Base-by-base conservation (phyloP, 805 yeast species). In the Wickerhamomyces hampshirensis region DNA sequence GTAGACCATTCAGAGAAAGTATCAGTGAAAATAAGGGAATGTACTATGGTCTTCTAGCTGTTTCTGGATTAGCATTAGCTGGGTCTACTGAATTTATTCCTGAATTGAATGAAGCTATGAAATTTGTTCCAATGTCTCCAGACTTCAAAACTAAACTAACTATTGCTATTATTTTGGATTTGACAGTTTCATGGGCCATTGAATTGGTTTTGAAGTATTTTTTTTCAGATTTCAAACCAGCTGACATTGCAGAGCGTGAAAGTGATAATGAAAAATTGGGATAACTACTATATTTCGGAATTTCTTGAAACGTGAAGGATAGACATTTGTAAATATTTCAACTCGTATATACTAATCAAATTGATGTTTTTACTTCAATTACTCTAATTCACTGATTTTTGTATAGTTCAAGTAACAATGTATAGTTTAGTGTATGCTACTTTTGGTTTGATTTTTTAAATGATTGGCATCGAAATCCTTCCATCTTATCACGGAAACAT, bases 11-110 rank as follows among this genome's bases (percentile, higher is more conserved):
- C 69, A 82, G 95, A 60, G 96, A 93, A 65, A 77, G 86, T 39
- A 83, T 93, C 51, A 70, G 69, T 36, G 95, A 84, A 60, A 93
- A 93, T 66, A 84, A 81, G 63, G 98, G 97, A 47, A 93, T 93
- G 98, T 91, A 83, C 66, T 91, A 86, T 51, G 98, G 98, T 17
- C 71, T 93, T 39, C 58, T 91, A 26, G 96, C 96, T 48, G 97
- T 91, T 47, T 83, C 95, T 17, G 86, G 75, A 28, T 71, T 93
- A 53, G 95, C 97, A 2, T 62, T 93, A 39, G 73, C 91, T 9
- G 96, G 98, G 12, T 80, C 97, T 5, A 88, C 98, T 17, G 98
- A 93, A 62, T 83, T 91, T 55, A 59, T 89, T 53, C 98, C 98
- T 23, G 98, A 93, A 66, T 63, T 93, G 55, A 93, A 93, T 59